Evolutionary conservation across 352 stramenopile species (phyloP), one percentile per base, ranked within the genome.

Genomic region (Globisporangium parvum): DNA sequence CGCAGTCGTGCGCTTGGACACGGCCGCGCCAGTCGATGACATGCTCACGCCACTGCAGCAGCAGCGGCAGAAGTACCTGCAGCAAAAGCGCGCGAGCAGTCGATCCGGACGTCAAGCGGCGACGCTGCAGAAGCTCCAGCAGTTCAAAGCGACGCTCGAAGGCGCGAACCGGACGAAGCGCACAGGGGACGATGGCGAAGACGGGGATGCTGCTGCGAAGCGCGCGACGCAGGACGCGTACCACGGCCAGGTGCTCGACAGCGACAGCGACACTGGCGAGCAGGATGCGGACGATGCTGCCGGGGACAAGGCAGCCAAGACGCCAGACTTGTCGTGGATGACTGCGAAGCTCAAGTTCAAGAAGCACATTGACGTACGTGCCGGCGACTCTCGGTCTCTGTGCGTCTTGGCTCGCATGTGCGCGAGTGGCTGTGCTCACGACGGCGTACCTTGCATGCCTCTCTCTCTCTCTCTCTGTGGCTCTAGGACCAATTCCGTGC

Each of bases 271-370:
- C 11, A 47, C 51, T 0, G 58, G 66, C 10, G 57, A 68, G n/a
- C 65, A 70, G 18, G 70, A 74, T 6, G 53, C 69, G 15, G 60
- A 75, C 66, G 45, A 31, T 31, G 31, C 31, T 1, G 31, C 6
- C 11, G 31, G 31, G 1, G 31, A 37, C 31, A 37, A 12, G 2
- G 31, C 14, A 65, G 63, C 54, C 12, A 71, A 70, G 39, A 40
- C 56, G n/a, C 64, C 75, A 5, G 78, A 85, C 55, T 71, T 70
- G 37, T 88, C 80, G 14, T 95, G 86, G 86, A 91, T 92, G 78
- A 77, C 73, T 1, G 77, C 80, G n/a, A 90, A 93, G 63, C 75
- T 95, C 47, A 91, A 91, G 68, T 93, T 93, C 65, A 90, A 87
- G 59, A 93, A 93, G 50, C 86, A 95, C 63, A 91, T 93, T 33